These are phyloP conservation scores for Pestalotiopsis sp. DNA, from an alignment of 2,329 filamentous ascomycete species.

Conservation along the genomic window DNA sequence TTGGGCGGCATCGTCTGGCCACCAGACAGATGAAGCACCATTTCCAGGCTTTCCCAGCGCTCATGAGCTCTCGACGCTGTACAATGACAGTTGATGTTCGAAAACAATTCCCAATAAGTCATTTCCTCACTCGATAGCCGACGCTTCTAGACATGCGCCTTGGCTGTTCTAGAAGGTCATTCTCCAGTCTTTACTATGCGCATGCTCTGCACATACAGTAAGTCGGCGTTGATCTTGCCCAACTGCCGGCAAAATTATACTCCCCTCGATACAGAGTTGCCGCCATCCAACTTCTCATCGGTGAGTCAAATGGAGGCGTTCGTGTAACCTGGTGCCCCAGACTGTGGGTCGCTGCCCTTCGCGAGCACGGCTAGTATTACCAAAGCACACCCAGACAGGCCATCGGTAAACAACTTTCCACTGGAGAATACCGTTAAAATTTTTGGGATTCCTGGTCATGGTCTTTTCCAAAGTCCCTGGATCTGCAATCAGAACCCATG, in stretches of 20 bases:
- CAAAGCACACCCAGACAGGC: not conserved
- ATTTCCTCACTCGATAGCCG: not conserved
- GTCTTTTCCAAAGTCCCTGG: not conserved
- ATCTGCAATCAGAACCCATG: not conserved
- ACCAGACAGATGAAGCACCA: not conserved
- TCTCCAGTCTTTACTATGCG: not conserved
- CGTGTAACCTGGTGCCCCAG: not conserved
- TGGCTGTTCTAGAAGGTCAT: not conserved
- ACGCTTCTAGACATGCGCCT: not conserved
- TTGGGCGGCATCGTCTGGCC: not conserved
- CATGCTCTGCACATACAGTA: not conserved
- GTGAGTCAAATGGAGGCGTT: not conserved
- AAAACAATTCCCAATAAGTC: not conserved
- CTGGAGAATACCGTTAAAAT: not conserved
- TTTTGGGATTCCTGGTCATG: not conserved
- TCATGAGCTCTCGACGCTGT: not conserved
- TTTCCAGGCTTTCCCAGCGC: not conserved
- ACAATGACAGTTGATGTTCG: not conserved
- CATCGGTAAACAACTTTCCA: not conserved
- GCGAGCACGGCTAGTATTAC: not conserved
- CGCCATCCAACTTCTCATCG: not conserved
- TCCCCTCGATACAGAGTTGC: not conserved
- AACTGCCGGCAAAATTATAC: not conserved
- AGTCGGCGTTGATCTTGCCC: not conserved
- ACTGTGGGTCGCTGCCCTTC: not conserved